phyloP scores from a whole-genome alignment of 768 basidiomycete genomes.

The Goffeauzyma gilvescens region DNA sequence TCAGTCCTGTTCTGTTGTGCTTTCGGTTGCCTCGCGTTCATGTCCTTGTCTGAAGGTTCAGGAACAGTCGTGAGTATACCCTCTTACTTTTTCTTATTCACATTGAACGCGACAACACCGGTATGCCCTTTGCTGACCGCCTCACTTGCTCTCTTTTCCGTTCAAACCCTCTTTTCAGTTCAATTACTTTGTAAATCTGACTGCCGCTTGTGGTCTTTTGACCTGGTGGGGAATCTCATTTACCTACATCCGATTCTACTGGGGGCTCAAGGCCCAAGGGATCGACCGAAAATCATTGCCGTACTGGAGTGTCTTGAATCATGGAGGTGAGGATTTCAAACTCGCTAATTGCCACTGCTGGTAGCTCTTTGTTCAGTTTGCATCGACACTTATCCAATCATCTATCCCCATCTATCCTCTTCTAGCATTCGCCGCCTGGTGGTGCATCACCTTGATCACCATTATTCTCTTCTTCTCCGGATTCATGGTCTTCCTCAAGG shows the following conservation, averaged over 20 bases:
- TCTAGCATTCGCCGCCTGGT: slow-evolving; percentile 31
- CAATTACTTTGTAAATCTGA: slow-evolving; percentile 53
- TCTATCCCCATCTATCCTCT: too few relatives aligned
- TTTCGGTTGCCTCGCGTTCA: slow-evolving; percentile 49
- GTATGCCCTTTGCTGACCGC: too few relatives aligned
- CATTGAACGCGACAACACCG: too few relatives aligned
- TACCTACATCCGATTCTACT: slow-evolving; percentile 64
- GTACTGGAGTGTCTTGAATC: slow-evolving; percentile 45
- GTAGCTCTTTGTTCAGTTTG: too few relatives aligned
- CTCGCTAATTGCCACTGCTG: too few relatives aligned
- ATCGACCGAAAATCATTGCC: slow-evolving; percentile 54
- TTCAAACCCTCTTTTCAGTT: slow-evolving; percentile 36
- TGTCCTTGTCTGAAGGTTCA: slow-evolving; percentile 49
- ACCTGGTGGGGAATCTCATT: slow-evolving; percentile 63
- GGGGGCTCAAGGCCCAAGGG: slow-evolving; percentile 64
- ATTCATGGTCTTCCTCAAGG: slow-evolving; percentile 37
- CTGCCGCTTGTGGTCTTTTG: slow-evolving; percentile 40
- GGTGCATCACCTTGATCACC: slow-evolving; percentile 27
- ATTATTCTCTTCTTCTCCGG: slow-evolving; percentile 30
- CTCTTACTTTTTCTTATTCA: too few relatives aligned
- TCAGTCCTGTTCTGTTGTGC: slow-evolving; percentile 47
- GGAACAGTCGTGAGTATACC: slow-evolving; percentile 43
- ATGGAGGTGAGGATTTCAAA: too few relatives aligned
- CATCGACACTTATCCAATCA: too few relatives aligned
- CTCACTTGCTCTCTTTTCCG: not conserved